Conservation (phyloP, 345 rosid species). For the Salix dunnii region DNA sequence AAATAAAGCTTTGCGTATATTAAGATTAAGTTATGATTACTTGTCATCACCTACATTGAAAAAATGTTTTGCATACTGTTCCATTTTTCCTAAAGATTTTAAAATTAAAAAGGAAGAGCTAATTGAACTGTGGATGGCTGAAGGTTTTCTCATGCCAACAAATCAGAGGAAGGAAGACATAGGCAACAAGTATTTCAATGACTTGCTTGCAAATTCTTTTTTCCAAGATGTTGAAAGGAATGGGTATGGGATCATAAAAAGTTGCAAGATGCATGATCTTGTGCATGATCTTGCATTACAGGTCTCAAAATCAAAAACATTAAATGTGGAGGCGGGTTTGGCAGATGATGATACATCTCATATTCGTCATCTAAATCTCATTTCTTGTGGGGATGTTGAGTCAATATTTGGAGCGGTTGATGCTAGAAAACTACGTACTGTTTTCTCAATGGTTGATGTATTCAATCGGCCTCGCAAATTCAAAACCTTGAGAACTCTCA, state of each 20-base stretch:
- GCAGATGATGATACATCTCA: background rate
- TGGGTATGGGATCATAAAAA: background rate
- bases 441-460: too few species aligned
- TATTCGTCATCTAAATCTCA: too few species aligned
- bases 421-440: too few species aligned
- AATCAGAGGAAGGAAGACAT: background rate
- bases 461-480: too few species aligned
- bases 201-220: slow-evolving; percentile 20
- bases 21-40: slow-evolving; percentile 13
- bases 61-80: slow-evolving; percentile 15
- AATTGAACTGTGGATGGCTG: slow-evolving; percentile 15
- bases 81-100: slow-evolving; percentile 4
- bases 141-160: background rate
- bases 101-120: background rate
- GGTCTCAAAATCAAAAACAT: slow-evolving; percentile 9
- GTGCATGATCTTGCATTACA: slow-evolving; percentile 20
- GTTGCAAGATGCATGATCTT: slow-evolving; percentile 14
- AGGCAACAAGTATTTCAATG: slow-evolving; percentile 22
- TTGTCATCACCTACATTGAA: slow-evolving; percentile 4
- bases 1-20: background rate
- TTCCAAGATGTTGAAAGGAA: slow-evolving; percentile 21
- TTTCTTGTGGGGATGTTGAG: too few species aligned
- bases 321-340: background rate
- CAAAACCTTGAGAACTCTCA: too few species aligned
- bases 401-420: too few species aligned